Percentiles rank a stretch among this genome's conserved stretches.
These are phyloP conservation scores for Solanum appendiculatum DNA, from an alignment of 257 asterid species.

Conservation along the genomic window DNA sequence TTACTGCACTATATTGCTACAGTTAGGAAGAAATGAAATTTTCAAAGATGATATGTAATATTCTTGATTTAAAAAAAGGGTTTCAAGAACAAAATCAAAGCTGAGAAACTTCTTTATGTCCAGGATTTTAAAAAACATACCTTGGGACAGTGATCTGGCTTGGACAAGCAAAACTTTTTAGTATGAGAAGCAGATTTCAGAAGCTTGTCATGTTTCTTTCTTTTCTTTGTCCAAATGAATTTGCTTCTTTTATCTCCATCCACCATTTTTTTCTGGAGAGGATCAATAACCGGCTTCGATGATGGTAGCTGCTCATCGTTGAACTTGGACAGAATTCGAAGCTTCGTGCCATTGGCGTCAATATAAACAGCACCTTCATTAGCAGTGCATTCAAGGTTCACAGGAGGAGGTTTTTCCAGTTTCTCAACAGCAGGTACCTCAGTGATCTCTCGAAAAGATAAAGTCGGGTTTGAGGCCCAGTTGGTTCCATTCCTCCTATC, in stretches of 20 bases:
- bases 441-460: constrained; percentile 26
- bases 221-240: constrained; percentile 33
- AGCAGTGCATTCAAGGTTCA: constrained; percentile 23
- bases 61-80: neutral
- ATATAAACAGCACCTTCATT: constrained; percentile 62
- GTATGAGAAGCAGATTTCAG: constrained; percentile 25
- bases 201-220: constrained; percentile 39
- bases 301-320: constrained; percentile 16
- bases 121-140: constrained; percentile 12
- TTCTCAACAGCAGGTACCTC: constrained; percentile 21
- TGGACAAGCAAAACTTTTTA: constrained; percentile 21
- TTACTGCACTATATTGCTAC: neutral
- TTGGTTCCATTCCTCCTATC: constrained; percentile 78
- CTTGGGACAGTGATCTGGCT: constrained; percentile 17
- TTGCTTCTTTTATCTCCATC: constrained; percentile 33
- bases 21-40: neutral
- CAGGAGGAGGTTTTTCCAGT: constrained; percentile 11
- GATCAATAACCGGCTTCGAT: constrained; percentile 19
- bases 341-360: constrained; percentile 75
- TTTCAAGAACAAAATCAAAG: neutral
- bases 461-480: constrained; percentile 46
- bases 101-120: neutral
- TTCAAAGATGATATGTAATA: neutral
- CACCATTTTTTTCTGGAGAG: constrained; percentile 19
- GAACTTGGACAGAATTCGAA: constrained; percentile 65